These are phyloP conservation scores for Xylariaceae sp. DNA, from an alignment of 2,329 filamentous ascomycete species.

Conservation along the genomic window DNA sequence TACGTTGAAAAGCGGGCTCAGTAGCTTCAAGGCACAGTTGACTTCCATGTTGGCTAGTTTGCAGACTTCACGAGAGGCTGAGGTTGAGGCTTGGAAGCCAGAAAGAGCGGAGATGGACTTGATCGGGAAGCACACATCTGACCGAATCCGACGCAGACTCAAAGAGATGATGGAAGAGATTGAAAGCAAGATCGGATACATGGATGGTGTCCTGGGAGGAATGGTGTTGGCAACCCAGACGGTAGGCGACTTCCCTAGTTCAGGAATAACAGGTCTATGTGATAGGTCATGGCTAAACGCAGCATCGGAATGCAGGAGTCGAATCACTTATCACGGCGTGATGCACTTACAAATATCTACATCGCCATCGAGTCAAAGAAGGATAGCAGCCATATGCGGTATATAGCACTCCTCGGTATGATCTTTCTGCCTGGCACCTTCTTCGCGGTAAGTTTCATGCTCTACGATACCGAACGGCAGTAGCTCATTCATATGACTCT, in stretches of 20 bases:
- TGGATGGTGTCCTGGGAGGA: conserved; percentile 11
- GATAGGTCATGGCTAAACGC: neutral
- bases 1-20: conserved; percentile 18
- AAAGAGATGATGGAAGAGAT: conserved; percentile 21
- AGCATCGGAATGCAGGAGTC: conserved; percentile 13
- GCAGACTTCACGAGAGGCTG: neutral
- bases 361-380: conserved; percentile 19
- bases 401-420: conserved; percentile 19
- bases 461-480: neutral
- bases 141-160: conserved; percentile 12
- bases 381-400: conserved; percentile 22
- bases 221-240: conserved; percentile 20
- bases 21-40: conserved; percentile 13
- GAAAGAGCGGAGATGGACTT: neutral
- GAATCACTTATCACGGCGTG: conserved; percentile 19
- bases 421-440: conserved; percentile 25
- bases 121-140: neutral
- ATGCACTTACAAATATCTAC: conserved; percentile 12
- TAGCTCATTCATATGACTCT: neutral
- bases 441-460: conserved; percentile 18
- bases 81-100: neutral
- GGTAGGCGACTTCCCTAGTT: conserved; percentile 6
- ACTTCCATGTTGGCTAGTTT: conserved; percentile 8
- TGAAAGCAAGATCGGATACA: conserved; percentile 11
- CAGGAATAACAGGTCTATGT: neutral